These are phyloP conservation scores for Fusarium solani-melongenae DNA, from an alignment of 2,329 filamentous ascomycete genomes.

Conservation along the genomic window DNA sequence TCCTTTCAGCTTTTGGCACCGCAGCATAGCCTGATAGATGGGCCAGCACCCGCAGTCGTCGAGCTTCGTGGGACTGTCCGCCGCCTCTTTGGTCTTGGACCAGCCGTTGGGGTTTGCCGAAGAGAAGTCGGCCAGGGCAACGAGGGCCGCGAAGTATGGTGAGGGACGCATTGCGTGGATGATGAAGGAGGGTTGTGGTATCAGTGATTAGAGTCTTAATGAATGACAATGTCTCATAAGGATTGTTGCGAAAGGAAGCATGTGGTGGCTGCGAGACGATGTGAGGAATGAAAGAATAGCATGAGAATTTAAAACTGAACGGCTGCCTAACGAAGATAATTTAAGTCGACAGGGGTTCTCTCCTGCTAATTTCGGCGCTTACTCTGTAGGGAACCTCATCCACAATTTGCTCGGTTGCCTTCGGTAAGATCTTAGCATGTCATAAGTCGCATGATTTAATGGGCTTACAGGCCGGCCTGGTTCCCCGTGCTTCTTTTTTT, in stretches of 20 bases:
- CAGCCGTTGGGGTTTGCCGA: constrained; percentile 31
- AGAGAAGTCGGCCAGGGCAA: constrained; percentile 15
- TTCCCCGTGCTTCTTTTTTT: neutral
- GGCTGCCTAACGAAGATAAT: neutral
- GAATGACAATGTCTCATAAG: neutral
- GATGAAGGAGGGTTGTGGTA: neutral
- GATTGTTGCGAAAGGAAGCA: neutral
- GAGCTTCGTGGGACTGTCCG: constrained; percentile 32
- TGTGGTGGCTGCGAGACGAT: neutral
- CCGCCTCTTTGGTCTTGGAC: constrained; percentile 29
- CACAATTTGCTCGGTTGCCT: neutral
- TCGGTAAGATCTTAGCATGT: neutral
- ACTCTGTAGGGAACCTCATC: neutral
- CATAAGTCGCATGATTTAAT: neutral
- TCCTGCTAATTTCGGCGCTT: neutral
- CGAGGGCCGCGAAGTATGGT: constrained; percentile 1
- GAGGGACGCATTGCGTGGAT: constrained; percentile 6
- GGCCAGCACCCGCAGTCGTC: constrained; percentile 38
- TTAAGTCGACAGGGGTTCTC: neutral
- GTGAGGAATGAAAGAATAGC: neutral
- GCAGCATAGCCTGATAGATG: constrained; percentile 34
- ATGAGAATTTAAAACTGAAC: neutral
- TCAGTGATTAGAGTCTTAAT: neutral
- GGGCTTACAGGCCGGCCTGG: neutral
- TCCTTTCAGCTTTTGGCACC: constrained; percentile 32